phyloP scores from a whole-genome alignment of 768 basidiomycete species.

The Cystofilobasidium bisporidii region DNA sequence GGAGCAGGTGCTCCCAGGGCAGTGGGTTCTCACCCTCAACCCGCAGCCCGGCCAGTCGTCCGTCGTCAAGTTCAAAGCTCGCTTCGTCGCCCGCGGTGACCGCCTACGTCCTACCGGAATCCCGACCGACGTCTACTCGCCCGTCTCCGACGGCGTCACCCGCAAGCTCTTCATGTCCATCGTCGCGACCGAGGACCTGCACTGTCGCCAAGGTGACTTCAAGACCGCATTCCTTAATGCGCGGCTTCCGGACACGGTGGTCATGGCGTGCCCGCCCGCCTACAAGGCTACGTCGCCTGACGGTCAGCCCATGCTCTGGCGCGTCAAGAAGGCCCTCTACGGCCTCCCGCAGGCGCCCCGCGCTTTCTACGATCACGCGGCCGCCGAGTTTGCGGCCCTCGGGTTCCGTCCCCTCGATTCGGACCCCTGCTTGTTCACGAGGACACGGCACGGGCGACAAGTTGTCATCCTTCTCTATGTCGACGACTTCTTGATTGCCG shows the following conservation, averaged over 20 bases:
- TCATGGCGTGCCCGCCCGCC: not conserved
- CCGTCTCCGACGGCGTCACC: too few relatives aligned
- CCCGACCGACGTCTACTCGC: too few relatives aligned
- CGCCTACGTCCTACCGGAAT: too few relatives aligned
- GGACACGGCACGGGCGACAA: not conserved
- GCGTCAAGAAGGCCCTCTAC: not conserved
- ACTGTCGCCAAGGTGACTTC: constrained; percentile 8
- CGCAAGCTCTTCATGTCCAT: too few relatives aligned
- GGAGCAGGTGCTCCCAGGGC: too few relatives aligned
- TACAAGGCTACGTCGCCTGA: too few relatives aligned
- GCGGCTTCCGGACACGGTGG: not conserved
- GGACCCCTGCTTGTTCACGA: constrained; percentile 2
- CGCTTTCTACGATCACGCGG: constrained; percentile 3
- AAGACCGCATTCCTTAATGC: constrained; percentile 17
- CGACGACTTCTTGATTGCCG: too few relatives aligned
- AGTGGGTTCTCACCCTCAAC: too few relatives aligned
- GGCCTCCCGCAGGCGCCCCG: not conserved
- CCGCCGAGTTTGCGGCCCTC: not conserved
- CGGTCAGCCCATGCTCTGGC: not conserved
- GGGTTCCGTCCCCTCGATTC: not conserved
- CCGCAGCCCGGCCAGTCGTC: too few relatives aligned
- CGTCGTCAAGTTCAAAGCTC: too few relatives aligned
- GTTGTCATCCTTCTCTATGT: too few relatives aligned
- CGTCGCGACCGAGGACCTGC: constrained; percentile 5
- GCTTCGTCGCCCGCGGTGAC: too few relatives aligned